These are phyloP conservation scores for Ascobolus immersus DNA, from an alignment of 495 filamentous ascomycete genomes.

Conservation along the genomic window DNA sequence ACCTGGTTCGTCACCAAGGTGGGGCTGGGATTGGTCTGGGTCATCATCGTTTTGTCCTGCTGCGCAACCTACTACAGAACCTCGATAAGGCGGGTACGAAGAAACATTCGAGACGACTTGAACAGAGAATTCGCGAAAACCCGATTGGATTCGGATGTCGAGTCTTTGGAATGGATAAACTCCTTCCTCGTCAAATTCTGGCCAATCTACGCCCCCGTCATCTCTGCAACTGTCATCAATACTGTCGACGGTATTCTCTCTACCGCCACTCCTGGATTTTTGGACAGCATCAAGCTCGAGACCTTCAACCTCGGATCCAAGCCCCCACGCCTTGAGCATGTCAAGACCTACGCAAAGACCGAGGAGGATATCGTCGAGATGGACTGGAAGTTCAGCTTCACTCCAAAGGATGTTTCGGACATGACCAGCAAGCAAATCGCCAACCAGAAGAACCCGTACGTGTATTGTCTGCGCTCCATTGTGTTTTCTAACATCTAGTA, in stretches of 20 bases:
- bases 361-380: constrained; percentile 88
- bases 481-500: constrained; percentile 5
- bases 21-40: constrained; percentile 77
- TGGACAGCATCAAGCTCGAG: constrained; percentile 79
- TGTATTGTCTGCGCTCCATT: background rate
- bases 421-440: constrained; percentile 72
- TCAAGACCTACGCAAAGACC: constrained; percentile 90
- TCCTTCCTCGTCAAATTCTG: constrained; percentile 96
- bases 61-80: constrained; percentile 95
- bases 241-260: constrained; percentile 90
- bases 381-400: constrained; percentile 99
- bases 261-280: constrained; percentile 65
- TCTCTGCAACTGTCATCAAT: constrained; percentile 72
- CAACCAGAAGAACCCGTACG: constrained; percentile 67
- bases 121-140: constrained; percentile 76
- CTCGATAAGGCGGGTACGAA: constrained; percentile 70
- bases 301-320: constrained; percentile 82
- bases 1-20: constrained; percentile 78
- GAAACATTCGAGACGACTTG: constrained; percentile 90
- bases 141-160: constrained; percentile 70
- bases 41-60: constrained; percentile 70
- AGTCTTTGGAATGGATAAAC: constrained; percentile 97
- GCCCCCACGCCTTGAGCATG: constrained; percentile 83
- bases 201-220: constrained; percentile 89
- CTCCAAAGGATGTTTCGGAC: constrained; percentile 75